These are phyloP conservation scores for Russula lepida DNA, from an alignment of 768 basidiomycete species.

Conservation along the genomic window DNA sequence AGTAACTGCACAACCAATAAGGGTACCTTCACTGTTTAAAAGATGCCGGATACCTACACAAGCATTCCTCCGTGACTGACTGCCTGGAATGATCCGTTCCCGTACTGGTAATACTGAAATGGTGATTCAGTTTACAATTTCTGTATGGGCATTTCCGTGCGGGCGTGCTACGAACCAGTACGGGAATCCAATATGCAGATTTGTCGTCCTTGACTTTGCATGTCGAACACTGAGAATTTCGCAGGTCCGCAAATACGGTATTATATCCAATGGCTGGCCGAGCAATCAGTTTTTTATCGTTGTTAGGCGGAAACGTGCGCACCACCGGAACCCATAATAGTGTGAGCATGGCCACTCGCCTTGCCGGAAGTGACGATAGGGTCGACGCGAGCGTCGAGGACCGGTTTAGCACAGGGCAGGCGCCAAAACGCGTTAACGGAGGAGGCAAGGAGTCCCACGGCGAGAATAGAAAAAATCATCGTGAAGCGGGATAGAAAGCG, in stretches of 20 bases:
- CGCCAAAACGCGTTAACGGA: conserved; percentile 13
- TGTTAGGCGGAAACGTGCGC: not conserved
- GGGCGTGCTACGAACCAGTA: not conserved
- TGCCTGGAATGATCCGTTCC: conserved; percentile 4
- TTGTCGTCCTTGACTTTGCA: conserved; percentile 18
- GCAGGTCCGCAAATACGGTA: conserved; percentile 11
- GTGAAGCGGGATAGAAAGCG: not conserved
- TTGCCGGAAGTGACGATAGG: conserved; percentile 11
- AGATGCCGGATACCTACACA: conserved; percentile 6
- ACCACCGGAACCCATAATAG: conserved; percentile 18
- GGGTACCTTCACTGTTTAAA: not conserved
- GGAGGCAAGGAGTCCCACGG: conserved; percentile 1
- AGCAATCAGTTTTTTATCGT: not conserved
- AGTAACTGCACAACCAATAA: conserved; percentile 13
- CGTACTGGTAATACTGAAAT: conserved; percentile 13
- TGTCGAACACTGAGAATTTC: conserved; percentile 11
- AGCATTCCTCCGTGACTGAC: conserved; percentile 18
- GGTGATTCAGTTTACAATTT: conserved; percentile 1
- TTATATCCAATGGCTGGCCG: conserved; percentile 5
- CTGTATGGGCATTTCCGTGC: not conserved
- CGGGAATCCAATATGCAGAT: conserved; percentile 18
- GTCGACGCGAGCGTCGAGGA: conserved; percentile 13
- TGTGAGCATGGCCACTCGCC: conserved; percentile 13
- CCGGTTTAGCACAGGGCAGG: conserved; percentile 10
- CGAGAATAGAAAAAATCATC: conserved; percentile 11